Base-by-base conservation (phyloP, 805 yeast genomes). In the Candida gorgasii region DNA sequence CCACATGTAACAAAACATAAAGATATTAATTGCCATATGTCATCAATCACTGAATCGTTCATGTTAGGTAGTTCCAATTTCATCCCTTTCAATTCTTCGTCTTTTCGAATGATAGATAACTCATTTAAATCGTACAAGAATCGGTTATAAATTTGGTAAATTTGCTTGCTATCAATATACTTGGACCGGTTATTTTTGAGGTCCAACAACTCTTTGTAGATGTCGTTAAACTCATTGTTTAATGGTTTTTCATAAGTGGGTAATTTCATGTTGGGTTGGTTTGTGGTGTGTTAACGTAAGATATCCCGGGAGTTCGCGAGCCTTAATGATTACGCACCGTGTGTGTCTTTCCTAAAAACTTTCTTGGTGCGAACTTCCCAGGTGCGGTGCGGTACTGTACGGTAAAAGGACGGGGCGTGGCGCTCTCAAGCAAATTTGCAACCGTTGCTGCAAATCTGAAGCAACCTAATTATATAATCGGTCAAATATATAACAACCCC, bases 1-100 rank as follows among this genome's bases (percentile, higher is more conserved):
- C 99, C 99, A 45, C 95, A 93, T 2, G 98, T 88, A 56, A 92
- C 79, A 62, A 90, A 88, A 51, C 93, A 85, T 39, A 93, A 72
- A 11, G 96, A 85, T 34, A 92, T 67, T 36, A 93, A 67, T 62
- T 92, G 97, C 73, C 92, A 89, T 16, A 86, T 87, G 55, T 90
- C 97, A 61, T 90, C 97, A 32, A 88, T 72, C 8, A 86, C 74
- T 8, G 79, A 70, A 56, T 90, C 97, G 12, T 86, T 88, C 47
- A 63, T 60, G 47, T 75, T 76, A 36, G 79, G 79, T 47, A 65
- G 53, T 20, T 48, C 53, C 39, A 68, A 51, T 28, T 61, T 60
- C 46, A 61, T 58, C 33, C 71, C 71, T 45, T 61, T 63, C 46
- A 63, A 54, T 46, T 67, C 75, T 46, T 71, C 66, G 50, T 69